These are phyloP conservation scores for Rhizopus arrhizus DNA, from an alignment of 371 early-diverging fungal species.

Conservation along the genomic window DNA sequence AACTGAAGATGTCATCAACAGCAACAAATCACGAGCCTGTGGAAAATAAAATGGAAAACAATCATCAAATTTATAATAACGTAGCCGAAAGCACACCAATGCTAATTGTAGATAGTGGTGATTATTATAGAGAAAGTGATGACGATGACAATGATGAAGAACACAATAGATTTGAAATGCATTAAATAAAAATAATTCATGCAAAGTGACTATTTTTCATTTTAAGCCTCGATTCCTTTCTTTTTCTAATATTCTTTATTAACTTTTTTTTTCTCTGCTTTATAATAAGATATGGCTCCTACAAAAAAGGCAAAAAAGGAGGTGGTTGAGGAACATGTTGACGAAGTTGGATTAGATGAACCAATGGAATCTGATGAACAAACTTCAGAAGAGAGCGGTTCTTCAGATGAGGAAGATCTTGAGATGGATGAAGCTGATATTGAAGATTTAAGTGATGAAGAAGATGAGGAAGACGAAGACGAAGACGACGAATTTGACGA, in stretches of 20 bases:
- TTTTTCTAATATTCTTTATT: background rate
- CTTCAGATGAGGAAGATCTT: slow-evolving; percentile 15
- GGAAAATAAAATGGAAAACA: background rate
- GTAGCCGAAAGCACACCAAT: slow-evolving; percentile 57
- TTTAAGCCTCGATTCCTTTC: background rate
- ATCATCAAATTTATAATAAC: slow-evolving; percentile 38
- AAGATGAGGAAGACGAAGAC: background rate
- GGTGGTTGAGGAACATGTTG: slow-evolving; percentile 11
- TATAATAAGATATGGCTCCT: background rate
- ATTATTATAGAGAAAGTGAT: slow-evolving; percentile 4
- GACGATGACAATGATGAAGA: slow-evolving; percentile 14
- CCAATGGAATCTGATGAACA: slow-evolving; percentile 10
- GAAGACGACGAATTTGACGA: slow-evolving; percentile 18
- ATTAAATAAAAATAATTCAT: slow-evolving; percentile 1
- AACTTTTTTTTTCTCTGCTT: background rate
- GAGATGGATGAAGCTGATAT: slow-evolving; percentile 24
- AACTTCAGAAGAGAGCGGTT: background rate
- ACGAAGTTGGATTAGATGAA: slow-evolving; percentile 17
- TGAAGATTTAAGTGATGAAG: slow-evolving; percentile 17
- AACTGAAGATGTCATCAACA: slow-evolving; percentile 30
- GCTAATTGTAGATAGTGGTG: slow-evolving; percentile 40
- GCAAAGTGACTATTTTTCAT: slow-evolving; percentile 2
- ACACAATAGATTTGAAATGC: background rate
- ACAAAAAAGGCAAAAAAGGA: slow-evolving; percentile 7
- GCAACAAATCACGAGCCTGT: slow-evolving; percentile 3